These are phyloP conservation scores for Aspergillus fumigatiaffinis DNA, from an alignment of 2,329 filamentous ascomycete species.

Conservation along the genomic window DNA sequence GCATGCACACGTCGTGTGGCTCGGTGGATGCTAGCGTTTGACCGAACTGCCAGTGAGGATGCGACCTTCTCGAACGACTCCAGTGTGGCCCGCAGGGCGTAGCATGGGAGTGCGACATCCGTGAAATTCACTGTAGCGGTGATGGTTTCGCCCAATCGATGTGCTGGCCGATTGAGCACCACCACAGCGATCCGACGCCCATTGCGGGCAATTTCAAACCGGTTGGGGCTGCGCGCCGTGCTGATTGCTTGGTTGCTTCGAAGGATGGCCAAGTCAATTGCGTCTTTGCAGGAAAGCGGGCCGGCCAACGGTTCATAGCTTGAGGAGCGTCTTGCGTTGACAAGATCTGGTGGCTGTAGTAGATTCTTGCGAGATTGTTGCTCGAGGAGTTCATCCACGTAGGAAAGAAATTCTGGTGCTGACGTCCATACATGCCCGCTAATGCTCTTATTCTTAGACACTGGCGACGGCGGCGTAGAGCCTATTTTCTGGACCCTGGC, in stretches of 20 bases:
- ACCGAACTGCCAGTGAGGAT: constrained; percentile 74
- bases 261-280: constrained; percentile 85
- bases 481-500: constrained; percentile 61
- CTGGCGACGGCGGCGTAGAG: constrained; percentile 31
- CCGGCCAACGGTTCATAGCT: constrained; percentile 51
- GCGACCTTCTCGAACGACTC: constrained; percentile 86
- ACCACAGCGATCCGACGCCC: constrained; percentile 89
- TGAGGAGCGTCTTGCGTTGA: constrained; percentile 55
- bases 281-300: constrained; percentile 67
- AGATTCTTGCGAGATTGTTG: constrained; percentile 51
- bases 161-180: constrained; percentile 81
- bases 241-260: constrained; percentile 67
- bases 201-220: constrained; percentile 91
- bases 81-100: constrained; percentile 76
- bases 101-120: constrained; percentile 72
- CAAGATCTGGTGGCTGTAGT: constrained; percentile 64
- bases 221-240: constrained; percentile 77
- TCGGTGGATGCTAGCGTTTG: constrained; percentile 77
- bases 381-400: constrained; percentile 70
- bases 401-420: constrained; percentile 66
- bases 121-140: constrained; percentile 81
- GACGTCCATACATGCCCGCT: constrained; percentile 44
- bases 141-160: constrained; percentile 82
- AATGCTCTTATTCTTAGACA: constrained; percentile 38
- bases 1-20: constrained; percentile 81